Percentiles rank a stretch among this genome's conserved stretches.
Evolutionary conservation across 2,329 filamentous ascomycete species (phyloP).

Genomic region (Curvularia sp.): DNA sequence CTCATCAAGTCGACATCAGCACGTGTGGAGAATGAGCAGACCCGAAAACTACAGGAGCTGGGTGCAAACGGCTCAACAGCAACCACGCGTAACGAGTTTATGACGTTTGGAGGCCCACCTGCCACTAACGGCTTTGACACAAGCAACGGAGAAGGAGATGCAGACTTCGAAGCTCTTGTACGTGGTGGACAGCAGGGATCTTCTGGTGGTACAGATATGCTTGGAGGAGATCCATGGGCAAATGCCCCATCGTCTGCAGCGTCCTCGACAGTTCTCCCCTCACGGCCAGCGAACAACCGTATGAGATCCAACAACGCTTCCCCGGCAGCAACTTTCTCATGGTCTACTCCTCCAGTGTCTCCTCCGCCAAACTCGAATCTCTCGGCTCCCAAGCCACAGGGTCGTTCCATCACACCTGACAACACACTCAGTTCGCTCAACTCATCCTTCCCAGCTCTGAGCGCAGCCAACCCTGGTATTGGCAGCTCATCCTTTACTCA

Average conservation of each 20-base stretch:
- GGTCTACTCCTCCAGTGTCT: conserved; percentile 52
- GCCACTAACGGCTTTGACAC: conserved; percentile 65
- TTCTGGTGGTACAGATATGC: conserved; percentile 47
- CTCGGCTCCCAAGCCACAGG: conserved; percentile 33
- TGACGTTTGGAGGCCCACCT: conserved; percentile 66
- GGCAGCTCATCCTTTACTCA: conserved; percentile 46
- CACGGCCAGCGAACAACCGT: conserved; percentile 37
- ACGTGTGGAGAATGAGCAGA: conserved; percentile 87
- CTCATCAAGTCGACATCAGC: conserved; percentile 81
- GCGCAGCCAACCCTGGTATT: conserved; percentile 45
- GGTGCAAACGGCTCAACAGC: conserved; percentile 64
- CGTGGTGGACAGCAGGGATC: conserved; percentile 69
- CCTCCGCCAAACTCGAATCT: conserved; percentile 44
- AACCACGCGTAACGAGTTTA: conserved; percentile 68
- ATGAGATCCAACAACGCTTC: conserved; percentile 37
- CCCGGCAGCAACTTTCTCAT: conserved; percentile 54
- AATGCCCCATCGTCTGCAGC: conserved; percentile 44
- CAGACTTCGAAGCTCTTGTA: conserved; percentile 89
- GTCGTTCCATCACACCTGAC: conserved; percentile 61
- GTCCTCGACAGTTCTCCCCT: conserved; percentile 42
- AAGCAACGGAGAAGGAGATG: conserved; percentile 64
- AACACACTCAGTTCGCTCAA: conserved; percentile 53
- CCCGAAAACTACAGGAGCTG: conserved; percentile 84
- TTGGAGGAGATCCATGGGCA: conserved; percentile 55
- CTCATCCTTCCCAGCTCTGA: conserved; percentile 47